These are phyloP conservation scores for Ballota nigra DNA, from an alignment of 257 asterid genomes.

Conservation along the genomic window DNA sequence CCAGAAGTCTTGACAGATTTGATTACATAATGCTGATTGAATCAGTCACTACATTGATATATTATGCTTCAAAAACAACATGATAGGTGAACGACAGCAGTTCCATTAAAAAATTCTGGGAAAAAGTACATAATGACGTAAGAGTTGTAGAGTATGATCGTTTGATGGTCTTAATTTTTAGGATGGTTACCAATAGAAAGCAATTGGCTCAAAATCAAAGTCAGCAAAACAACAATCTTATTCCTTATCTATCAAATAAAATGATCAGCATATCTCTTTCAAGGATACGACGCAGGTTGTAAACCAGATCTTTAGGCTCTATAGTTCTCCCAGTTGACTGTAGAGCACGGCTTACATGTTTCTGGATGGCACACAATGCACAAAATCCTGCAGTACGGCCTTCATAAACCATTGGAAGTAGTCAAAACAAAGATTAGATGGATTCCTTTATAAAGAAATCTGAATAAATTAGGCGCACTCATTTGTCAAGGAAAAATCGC, in stretches of 20 bases:
- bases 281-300: slow-evolving; percentile 93
- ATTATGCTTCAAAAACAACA: neutral
- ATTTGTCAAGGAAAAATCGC: neutral
- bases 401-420: slow-evolving; percentile 34
- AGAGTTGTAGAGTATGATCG: neutral
- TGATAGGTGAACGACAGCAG: neutral
- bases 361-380: slow-evolving; percentile 97
- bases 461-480: neutral
- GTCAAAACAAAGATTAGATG: slow-evolving; percentile 18
- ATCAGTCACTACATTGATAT: neutral
- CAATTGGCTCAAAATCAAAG: neutral
- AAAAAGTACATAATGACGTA: neutral
- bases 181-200: neutral
- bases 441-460: neutral
- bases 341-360: slow-evolving; percentile 91
- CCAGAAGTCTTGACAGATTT: neutral
- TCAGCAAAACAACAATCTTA: neutral
- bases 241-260: neutral
- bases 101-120: neutral
- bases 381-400: slow-evolving; percentile 94
- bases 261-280: slow-evolving; percentile 6
- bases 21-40: neutral
- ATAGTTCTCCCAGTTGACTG: slow-evolving; percentile 90
- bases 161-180: neutral
- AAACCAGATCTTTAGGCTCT: slow-evolving; percentile 97